These are phyloP conservation scores for Ophiostoma angusticollis DNA, from an alignment of 2,329 filamentous ascomycete genomes.

Conservation along the genomic window DNA sequence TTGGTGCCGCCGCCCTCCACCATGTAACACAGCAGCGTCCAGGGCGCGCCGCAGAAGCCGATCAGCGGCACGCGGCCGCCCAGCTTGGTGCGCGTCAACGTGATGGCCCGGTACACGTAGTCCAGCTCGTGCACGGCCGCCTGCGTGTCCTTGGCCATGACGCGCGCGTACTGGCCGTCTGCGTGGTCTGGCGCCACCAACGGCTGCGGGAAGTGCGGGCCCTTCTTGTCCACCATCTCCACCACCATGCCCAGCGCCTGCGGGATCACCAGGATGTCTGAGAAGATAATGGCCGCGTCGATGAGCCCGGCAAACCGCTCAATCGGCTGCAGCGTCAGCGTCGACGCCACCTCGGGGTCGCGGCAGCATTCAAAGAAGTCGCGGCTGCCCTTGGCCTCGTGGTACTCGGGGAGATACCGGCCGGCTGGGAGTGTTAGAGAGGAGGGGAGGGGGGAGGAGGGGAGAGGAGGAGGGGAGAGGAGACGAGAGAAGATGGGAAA, in stretches of 20 bases:
- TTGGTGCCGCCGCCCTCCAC: constrained; percentile 95
- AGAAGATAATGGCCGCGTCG: constrained; percentile 97
- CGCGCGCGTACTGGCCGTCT: constrained; percentile 71
- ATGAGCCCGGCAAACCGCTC: constrained; percentile 83
- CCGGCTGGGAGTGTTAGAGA: constrained; percentile 57
- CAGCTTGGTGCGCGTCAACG: constrained; percentile 77
- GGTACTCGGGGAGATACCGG: constrained; percentile 94
- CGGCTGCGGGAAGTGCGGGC: constrained; percentile 83
- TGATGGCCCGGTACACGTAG: constrained; percentile 95
- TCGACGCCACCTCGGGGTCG: constrained; percentile 81
- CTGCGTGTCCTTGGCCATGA: constrained; percentile 68
- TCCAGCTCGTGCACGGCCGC: constrained; percentile 64
- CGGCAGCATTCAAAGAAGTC: constrained; percentile 99
- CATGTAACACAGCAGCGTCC: constrained; percentile 98
- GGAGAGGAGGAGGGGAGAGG: background rate
- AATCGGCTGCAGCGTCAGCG: constrained; percentile 85
- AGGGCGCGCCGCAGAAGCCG: constrained; percentile 93
- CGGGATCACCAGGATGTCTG: constrained; percentile 92
- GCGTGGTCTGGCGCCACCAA: constrained; percentile 61
- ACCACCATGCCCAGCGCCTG: constrained; percentile 98
- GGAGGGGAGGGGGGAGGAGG: background rate
- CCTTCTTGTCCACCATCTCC: constrained; percentile 96
- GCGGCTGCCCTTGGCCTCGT: constrained; percentile 76
- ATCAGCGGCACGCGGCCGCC: constrained; percentile 81
- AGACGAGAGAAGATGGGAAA: background rate